Evolutionary conservation across 208 protist species (phyloP).

Genomic region (Trypanosoma melophagium): DNA sequence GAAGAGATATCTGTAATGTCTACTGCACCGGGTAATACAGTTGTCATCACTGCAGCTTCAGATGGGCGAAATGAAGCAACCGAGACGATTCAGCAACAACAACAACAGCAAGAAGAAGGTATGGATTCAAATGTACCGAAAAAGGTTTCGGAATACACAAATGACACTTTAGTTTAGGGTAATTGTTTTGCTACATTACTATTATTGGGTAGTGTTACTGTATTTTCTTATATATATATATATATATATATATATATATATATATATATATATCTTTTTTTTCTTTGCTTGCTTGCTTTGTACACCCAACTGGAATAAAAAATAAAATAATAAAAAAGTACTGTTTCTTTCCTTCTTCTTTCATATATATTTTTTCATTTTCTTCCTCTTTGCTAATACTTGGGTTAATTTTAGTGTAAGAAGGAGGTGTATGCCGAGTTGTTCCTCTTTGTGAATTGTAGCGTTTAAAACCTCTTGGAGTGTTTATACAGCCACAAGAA

Average conservation of each 20-base stretch:
- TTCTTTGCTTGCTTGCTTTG: no score
- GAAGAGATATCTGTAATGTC: not conserved
- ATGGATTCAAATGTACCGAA: not conserved
- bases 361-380: no score
- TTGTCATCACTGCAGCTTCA: not conserved
- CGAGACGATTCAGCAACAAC: not conserved
- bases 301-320: no score
- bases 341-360: slow-evolving; percentile 25
- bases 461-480: not conserved
- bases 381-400: slow-evolving; percentile 17
- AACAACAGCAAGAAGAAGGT: not conserved
- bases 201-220: not conserved
- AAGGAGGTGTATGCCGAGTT: slow-evolving; percentile 19
- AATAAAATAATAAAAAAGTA: no score
- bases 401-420: not conserved
- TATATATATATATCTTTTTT: no score
- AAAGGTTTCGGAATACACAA: not conserved
- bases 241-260: not conserved
- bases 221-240: not conserved
- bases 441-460: slow-evolving; percentile 2
- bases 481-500: no score
- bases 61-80: not conserved
- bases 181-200: not conserved
- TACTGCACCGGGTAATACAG: not conserved
- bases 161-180: not conserved